A percentile compares a stretch with the other conserved stretches of the same genome.
These are phyloP conservation scores for Lecanicillium sp. DNA, from an alignment of 2,329 filamentous ascomycete genomes.

Conservation along the genomic window DNA sequence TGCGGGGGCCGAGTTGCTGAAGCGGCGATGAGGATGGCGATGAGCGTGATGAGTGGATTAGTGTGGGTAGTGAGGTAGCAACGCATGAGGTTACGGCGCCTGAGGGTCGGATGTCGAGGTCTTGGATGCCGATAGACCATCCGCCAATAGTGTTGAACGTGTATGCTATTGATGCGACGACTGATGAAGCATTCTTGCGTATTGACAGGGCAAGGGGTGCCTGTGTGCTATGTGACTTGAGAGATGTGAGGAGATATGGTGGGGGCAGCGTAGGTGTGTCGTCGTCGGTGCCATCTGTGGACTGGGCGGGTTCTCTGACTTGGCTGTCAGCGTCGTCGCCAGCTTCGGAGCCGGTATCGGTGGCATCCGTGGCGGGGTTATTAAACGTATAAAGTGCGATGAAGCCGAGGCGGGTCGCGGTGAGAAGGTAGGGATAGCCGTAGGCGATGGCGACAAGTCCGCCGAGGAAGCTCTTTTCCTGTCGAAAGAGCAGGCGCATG, in stretches of 20 bases:
- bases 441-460: conserved; percentile 65
- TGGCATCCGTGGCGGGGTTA: conserved; percentile 13
- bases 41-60: conserved; percentile 19
- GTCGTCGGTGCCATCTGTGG: not conserved
- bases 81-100: conserved; percentile 32
- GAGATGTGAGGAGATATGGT: conserved; percentile 59
- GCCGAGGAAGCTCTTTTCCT: conserved; percentile 57
- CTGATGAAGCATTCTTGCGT: conserved; percentile 54
- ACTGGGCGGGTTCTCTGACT: not conserved
- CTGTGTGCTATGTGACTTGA: conserved; percentile 73
- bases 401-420: conserved; percentile 67
- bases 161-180: conserved; percentile 82
- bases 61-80: conserved; percentile 30
- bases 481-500: conserved; percentile 49
- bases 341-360: conserved; percentile 9
- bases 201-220: conserved; percentile 79
- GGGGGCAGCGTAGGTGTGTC: conserved; percentile 15
- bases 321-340: conserved; percentile 9
- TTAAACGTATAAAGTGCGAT: conserved; percentile 71
- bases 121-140: conserved; percentile 90
- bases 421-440: conserved; percentile 69
- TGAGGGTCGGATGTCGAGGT: conserved; percentile 57
- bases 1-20: conserved; percentile 5
- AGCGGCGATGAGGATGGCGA: conserved; percentile 15
- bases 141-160: conserved; percentile 71